Percentiles rank a stretch among this genome's conserved stretches.
Evolutionary conservation across 441 rosid genomes (phyloP).

Genomic region (Bocquillonia castaneifolia): DNA sequence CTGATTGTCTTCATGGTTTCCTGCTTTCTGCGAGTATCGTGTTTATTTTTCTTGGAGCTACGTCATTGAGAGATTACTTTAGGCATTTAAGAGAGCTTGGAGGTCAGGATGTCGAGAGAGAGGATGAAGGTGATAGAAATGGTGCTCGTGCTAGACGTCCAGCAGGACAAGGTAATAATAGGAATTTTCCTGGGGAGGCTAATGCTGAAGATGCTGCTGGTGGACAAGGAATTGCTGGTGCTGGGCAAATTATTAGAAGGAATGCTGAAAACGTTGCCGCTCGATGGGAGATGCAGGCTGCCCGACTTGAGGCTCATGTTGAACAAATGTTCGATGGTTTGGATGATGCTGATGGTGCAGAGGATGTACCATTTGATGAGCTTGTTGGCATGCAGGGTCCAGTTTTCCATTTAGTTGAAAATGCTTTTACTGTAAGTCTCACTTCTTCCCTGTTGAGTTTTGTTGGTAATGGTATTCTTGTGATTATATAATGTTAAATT

Average conservation of each 20-base stretch:
- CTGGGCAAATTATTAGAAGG: constrained; percentile 66
- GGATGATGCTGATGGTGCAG: constrained; percentile 99
- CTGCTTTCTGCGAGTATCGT: constrained; percentile 97
- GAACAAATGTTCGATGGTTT: constrained; percentile 99
- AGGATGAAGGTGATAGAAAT: constrained; percentile 86
- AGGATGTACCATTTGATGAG: constrained; percentile 98
- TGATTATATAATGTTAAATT: not conserved
- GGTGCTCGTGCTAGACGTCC: constrained; percentile 86
- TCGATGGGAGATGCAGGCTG: constrained; percentile 97
- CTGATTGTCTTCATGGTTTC: constrained; percentile 98
- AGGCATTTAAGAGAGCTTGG: constrained; percentile 95
- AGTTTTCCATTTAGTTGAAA: constrained; percentile 97
- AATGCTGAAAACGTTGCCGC: constrained; percentile 98
- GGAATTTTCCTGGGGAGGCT: constrained; percentile 73
- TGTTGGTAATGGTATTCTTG: constrained; percentile 4
- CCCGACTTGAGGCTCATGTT: constrained; percentile 96
- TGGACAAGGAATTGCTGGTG: constrained; percentile 74
- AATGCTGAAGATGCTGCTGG: constrained; percentile 82
- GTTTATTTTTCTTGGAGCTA: constrained; percentile 96
- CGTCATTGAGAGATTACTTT: constrained; percentile 95
- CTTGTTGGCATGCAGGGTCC: constrained; percentile 99
- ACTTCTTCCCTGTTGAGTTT: not conserved
- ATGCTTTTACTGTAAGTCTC: constrained; percentile 89
- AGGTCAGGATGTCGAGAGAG: constrained; percentile 91
- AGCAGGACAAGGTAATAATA: constrained; percentile 63